These are phyloP conservation scores for Gyromitra esculenta DNA, from an alignment of 2,329 filamentous ascomycete genomes.

Conservation along the genomic window DNA sequence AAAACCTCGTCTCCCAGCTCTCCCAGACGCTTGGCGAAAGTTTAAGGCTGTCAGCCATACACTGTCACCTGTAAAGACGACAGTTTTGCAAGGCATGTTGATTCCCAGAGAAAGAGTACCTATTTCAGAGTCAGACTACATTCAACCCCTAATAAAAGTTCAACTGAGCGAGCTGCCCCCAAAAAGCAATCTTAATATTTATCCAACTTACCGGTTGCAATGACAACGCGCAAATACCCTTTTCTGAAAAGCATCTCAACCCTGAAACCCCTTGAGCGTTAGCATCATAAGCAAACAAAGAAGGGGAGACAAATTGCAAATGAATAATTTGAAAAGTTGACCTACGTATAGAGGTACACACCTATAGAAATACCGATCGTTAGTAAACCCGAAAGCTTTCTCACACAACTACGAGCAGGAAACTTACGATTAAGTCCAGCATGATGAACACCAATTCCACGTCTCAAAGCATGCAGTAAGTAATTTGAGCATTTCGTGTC, in stretches of 20 bases:
- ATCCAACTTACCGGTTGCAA: constrained; percentile 69
- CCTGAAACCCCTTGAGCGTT: not conserved
- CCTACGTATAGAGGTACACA: constrained; percentile 70
- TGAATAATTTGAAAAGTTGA: not conserved
- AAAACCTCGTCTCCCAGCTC: constrained; percentile 81
- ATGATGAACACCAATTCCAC: constrained; percentile 82
- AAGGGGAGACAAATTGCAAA: not conserved
- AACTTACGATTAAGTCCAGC: constrained; percentile 76
- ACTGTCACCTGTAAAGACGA: constrained; percentile 80
- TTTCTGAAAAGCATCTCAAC: constrained; percentile 79
- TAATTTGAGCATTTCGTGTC: constrained; percentile 58
- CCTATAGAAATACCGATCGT: constrained; percentile 18
- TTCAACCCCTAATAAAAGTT: not conserved
- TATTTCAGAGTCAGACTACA: constrained; percentile 6
- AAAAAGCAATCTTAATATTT: not conserved
- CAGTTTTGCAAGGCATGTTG: constrained; percentile 85
- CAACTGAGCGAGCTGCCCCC: not conserved
- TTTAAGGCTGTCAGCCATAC: constrained; percentile 78
- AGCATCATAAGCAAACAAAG: not conserved
- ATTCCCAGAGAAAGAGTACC: constrained; percentile 77
- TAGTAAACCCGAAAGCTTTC: constrained; percentile 12
- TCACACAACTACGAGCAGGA: not conserved
- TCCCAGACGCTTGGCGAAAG: constrained; percentile 78
- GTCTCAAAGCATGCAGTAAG: constrained; percentile 69
- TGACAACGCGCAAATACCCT: constrained; percentile 74